These are phyloP conservation scores for Vaccinium macrocarpon DNA, from an alignment of 148 eudicot species.

Conservation along the genomic window DNA sequence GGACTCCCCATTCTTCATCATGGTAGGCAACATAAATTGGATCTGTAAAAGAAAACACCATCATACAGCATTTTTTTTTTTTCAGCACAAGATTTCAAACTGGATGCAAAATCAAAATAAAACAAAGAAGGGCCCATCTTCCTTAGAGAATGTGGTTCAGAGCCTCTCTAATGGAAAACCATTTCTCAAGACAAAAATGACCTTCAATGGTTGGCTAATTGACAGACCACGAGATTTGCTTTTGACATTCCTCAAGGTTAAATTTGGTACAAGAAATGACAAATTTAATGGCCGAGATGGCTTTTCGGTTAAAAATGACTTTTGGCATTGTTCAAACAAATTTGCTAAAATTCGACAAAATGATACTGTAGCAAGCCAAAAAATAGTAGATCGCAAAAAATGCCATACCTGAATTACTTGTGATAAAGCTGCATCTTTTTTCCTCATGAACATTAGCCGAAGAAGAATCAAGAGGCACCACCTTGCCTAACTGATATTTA, in stretches of 20 bases:
- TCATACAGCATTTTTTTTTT: neutral
- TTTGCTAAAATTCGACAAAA: too few relatives aligned
- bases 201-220: neutral
- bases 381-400: neutral
- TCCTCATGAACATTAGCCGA: constrained; percentile 21
- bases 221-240: neutral
- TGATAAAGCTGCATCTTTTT: constrained; percentile 58
- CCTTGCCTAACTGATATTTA: constrained; percentile 23
- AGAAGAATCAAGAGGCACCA: constrained; percentile 22
- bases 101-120: neutral
- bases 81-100: neutral
- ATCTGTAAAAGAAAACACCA: constrained; percentile 35
- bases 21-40: constrained; percentile 78
- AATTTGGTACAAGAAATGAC: neutral
- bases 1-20: constrained; percentile 95
- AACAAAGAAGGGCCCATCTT: neutral
- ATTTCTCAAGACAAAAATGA: neutral
- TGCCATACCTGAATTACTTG: constrained; percentile 57
- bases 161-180: neutral
- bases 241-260: neutral
- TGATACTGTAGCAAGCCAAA: neutral
- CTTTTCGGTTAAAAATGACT: too few relatives aligned
- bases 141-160: neutral
- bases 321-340: too few relatives aligned
- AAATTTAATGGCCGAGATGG: neutral